Evolutionary conservation across 2,329 filamentous ascomycete genomes (phyloP).

Genomic region (Colletotrichum spaethianum): DNA sequence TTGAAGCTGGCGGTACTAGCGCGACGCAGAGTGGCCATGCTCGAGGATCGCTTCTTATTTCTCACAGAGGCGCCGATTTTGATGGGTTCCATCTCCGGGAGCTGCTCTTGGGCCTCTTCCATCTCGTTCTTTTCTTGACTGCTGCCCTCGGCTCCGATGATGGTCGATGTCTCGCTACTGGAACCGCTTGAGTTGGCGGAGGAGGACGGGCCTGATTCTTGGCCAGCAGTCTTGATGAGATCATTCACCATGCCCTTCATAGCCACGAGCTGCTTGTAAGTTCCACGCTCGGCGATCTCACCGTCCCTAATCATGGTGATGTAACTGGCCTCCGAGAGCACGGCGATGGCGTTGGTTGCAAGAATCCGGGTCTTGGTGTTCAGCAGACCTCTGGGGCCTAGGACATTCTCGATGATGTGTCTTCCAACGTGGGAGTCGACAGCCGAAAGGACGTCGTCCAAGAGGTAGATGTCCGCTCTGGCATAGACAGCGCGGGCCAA

Average conservation of each 20-base stretch:
- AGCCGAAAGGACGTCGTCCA: slow-evolving; percentile 95
- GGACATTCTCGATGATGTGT: slow-evolving; percentile 94
- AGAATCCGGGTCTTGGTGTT: slow-evolving; percentile 90
- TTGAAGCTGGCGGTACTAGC: slow-evolving; percentile 93
- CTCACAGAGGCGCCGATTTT: slow-evolving; percentile 64
- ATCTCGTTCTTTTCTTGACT: slow-evolving; percentile 75
- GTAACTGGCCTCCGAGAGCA: slow-evolving; percentile 90
- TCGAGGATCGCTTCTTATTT: slow-evolving; percentile 74
- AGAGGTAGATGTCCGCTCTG: slow-evolving; percentile 93
- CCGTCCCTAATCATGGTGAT: slow-evolving; percentile 89
- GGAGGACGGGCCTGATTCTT: slow-evolving; percentile 56
- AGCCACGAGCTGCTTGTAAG: slow-evolving; percentile 90
- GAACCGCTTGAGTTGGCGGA: slow-evolving; percentile 63
- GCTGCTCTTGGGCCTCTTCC: slow-evolving; percentile 83
- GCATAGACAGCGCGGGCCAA: slow-evolving; percentile 96
- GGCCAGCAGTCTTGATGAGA: slow-evolving; percentile 82
- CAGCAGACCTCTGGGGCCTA: slow-evolving; percentile 87
- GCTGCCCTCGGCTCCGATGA: slow-evolving; percentile 64
- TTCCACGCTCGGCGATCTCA: slow-evolving; percentile 87
- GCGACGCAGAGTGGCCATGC: slow-evolving; percentile 85
- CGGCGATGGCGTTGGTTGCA: slow-evolving; percentile 94
- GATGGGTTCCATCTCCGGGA: slow-evolving; percentile 84
- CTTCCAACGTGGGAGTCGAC: slow-evolving; percentile 98
- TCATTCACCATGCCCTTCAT: slow-evolving; percentile 94
- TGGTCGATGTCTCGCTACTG: slow-evolving; percentile 70